Evolutionary conservation across 2,329 filamentous ascomycete genomes (phyloP).

Genomic region (Eutypella sp.): DNA sequence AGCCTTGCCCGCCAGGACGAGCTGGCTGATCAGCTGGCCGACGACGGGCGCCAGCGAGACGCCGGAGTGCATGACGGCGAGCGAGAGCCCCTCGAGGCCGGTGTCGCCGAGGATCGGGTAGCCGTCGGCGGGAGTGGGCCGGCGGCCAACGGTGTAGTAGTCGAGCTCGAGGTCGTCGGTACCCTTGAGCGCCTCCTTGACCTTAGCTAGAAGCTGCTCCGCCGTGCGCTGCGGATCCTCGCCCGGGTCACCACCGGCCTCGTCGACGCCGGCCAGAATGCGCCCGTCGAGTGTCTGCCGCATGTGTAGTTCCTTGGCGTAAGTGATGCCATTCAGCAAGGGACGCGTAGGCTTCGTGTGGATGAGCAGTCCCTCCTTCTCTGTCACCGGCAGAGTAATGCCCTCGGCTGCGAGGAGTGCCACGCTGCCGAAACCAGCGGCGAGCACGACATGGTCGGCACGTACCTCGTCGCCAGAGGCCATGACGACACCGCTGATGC

Average conservation of each 20-base stretch:
- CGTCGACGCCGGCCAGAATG: constrained; percentile 19
- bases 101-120: constrained; percentile 23
- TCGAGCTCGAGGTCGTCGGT: constrained; percentile 20
- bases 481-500: constrained; percentile 14
- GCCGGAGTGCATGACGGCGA: constrained; percentile 29
- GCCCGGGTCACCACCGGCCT: constrained; percentile 17
- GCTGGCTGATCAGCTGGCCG: constrained; percentile 16
- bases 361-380: constrained; percentile 22
- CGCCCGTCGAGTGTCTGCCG: constrained; percentile 25
- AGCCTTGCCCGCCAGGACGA: constrained; percentile 12
- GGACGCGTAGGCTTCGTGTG: constrained; percentile 20
- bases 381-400: constrained; percentile 18
- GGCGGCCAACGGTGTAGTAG: constrained; percentile 23
- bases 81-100: constrained; percentile 20
- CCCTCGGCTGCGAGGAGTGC: constrained; percentile 17
- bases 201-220: constrained; percentile 16
- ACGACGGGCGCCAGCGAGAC: constrained; percentile 22
- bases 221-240: constrained; percentile 18
- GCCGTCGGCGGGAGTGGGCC: constrained; percentile 23
- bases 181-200: constrained; percentile 14
- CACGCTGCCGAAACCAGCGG: constrained; percentile 24
- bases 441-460: constrained; percentile 26
- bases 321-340: constrained; percentile 17
- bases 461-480: constrained; percentile 4
- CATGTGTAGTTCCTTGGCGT: constrained; percentile 21